These are phyloP conservation scores for Glarea lozoyensis DNA, from an alignment of 495 filamentous ascomycete genomes.

Conservation along the genomic window DNA sequence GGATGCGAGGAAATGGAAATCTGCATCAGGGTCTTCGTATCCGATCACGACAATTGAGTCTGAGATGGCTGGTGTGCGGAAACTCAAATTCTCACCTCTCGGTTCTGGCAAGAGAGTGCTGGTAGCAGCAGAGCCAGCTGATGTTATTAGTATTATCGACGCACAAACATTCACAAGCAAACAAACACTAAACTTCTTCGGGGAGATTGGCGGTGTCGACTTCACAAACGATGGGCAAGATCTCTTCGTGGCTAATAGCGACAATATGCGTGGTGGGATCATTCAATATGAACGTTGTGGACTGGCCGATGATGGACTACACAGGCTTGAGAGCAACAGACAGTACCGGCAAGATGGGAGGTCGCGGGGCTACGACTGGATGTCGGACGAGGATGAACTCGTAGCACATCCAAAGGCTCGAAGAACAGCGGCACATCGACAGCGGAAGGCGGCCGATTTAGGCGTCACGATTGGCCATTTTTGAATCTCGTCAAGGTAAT, in stretches of 20 bases:
- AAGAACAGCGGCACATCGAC: slow-evolving; percentile 7
- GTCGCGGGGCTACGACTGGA: slow-evolving; percentile 26
- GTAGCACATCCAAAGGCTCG: slow-evolving; percentile 15
- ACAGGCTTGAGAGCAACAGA: slow-evolving; percentile 9
- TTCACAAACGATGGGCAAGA: slow-evolving; percentile 64
- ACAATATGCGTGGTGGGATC: slow-evolving; percentile 68
- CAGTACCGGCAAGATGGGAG: slow-evolving; percentile 13
- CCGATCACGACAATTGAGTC: slow-evolving; percentile 56
- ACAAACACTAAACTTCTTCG: slow-evolving; percentile 79
- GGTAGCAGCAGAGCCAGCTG: slow-evolving; percentile 74
- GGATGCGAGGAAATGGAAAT: slow-evolving; percentile 69
- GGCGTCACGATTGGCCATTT: slow-evolving; percentile 15
- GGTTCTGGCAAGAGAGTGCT: slow-evolving; percentile 67
- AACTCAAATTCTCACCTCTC: slow-evolving; percentile 71
- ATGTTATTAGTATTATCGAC: slow-evolving; percentile 72
- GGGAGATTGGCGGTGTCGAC: slow-evolving; percentile 70
- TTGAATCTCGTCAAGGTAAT: slow-evolving; percentile 2
- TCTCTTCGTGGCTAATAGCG: slow-evolving; percentile 66
- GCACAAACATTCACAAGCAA: slow-evolving; percentile 55
- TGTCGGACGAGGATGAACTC: slow-evolving; percentile 22
- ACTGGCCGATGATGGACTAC: slow-evolving; percentile 32
- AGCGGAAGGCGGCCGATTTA: slow-evolving; percentile 10
- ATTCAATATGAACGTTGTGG: slow-evolving; percentile 62
- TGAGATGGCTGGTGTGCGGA: slow-evolving; percentile 72
- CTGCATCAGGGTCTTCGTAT: slow-evolving; percentile 29